Conservation (phyloP, 768 basidiomycete species). For the Serendipita sp. region DNA sequence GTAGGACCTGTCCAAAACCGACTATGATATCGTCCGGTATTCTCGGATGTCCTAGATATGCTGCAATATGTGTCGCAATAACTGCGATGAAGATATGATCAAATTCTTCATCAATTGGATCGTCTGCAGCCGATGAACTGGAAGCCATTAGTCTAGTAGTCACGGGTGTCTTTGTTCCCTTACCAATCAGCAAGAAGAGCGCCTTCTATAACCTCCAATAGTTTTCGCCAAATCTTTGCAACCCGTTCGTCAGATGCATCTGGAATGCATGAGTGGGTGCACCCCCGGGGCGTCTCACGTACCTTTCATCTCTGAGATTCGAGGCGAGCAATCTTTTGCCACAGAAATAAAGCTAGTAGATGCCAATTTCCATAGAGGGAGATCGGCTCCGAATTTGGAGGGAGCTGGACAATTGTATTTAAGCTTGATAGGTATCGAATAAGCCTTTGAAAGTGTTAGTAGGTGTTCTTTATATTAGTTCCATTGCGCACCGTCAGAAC, state of each 20-base stretch:
- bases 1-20: conserved; percentile 53
- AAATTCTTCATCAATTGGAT: conserved; percentile 63
- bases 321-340: conserved; percentile 46
- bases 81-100: conserved; percentile 65
- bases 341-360: conserved; percentile 59
- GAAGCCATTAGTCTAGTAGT: neutral
- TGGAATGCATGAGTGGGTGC: conserved; percentile 13
- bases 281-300: neutral
- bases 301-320: conserved; percentile 31
- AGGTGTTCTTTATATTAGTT: neutral
- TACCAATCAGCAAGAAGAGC: conserved; percentile 77
- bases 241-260: conserved; percentile 46
- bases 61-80: conserved; percentile 65
- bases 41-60: conserved; percentile 49
- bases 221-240: conserved; percentile 73
- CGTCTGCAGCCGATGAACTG: conserved; percentile 42
- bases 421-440: conserved; percentile 78
- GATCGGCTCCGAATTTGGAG: conserved; percentile 74
- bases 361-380: conserved; percentile 91
- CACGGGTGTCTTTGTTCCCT: conserved; percentile 14
- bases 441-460: conserved; percentile 35
- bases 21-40: conserved; percentile 57
- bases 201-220: conserved; percentile 66
- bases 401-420: conserved; percentile 90
- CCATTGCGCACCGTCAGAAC: conserved; percentile 37